These are phyloP conservation scores for Tuctoria greenei DNA, from an alignment of 176 grass and related monocot genomes.

Conservation along the genomic window DNA sequence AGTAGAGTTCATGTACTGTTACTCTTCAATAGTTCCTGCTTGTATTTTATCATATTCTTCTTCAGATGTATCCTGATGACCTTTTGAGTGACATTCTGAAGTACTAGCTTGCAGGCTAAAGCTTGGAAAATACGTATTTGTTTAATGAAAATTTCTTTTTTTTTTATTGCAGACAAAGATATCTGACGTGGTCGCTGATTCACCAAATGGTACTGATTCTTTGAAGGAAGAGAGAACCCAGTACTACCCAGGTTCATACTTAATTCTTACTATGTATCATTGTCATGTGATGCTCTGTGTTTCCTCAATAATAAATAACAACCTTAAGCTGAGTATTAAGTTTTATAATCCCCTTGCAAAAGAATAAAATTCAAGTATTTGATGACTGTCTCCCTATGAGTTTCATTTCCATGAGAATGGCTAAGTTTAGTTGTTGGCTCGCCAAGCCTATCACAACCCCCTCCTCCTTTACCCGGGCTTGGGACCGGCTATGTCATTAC, in stretches of 20 bases:
- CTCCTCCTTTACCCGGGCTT: too few species aligned
- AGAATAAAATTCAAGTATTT: neutral
- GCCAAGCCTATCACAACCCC: too few species aligned
- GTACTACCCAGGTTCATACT: conserved; percentile 74
- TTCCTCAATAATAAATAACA: neutral
- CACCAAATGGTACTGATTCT: conserved; percentile 52
- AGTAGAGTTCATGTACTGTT: neutral
- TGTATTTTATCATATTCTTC: neutral
- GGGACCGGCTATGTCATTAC: too few species aligned
- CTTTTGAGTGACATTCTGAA: conserved; percentile 13
- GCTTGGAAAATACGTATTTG: conserved; percentile 5
- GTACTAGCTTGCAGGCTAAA: neutral
- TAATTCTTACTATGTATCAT: conserved; percentile 25
- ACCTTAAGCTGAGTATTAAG: neutral
- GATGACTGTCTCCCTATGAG: neutral
- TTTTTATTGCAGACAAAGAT: conserved; percentile 40
- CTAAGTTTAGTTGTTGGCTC: too few species aligned
- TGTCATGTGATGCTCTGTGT: neutral
- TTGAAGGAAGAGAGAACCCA: conserved; percentile 68
- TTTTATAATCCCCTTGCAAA: neutral
- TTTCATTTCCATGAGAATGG: too few species aligned
- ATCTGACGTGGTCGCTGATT: conserved; percentile 49
- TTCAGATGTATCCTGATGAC: neutral
- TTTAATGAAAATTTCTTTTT: conserved; percentile 18
- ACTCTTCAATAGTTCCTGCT: neutral